Conservation (phyloP, 148 eudicot species). For the Vaccinium corymbosum region DNA sequence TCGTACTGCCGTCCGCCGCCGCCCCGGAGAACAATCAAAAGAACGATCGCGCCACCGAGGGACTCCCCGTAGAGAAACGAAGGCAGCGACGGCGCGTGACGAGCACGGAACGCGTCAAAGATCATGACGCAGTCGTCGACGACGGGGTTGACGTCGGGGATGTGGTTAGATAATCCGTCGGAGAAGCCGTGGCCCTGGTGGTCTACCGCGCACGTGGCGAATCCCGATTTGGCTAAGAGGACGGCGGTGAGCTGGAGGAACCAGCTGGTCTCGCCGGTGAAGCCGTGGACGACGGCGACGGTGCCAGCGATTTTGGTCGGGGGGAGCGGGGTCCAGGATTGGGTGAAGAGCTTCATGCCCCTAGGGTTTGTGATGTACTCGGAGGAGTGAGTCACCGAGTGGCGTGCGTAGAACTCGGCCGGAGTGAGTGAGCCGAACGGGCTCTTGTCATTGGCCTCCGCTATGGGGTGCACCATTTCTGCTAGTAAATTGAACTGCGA, state of each 20-base stretch:
- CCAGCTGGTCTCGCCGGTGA: constrained; percentile 98
- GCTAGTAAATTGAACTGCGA: neutral
- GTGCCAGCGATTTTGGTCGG: constrained; percentile 28
- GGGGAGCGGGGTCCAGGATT: constrained; percentile 68
- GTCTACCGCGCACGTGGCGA: constrained; percentile 75
- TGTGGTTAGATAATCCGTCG: constrained; percentile 63
- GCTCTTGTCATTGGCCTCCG: constrained; percentile 64
- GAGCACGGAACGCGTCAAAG: constrained; percentile 59
- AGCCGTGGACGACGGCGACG: constrained; percentile 80
- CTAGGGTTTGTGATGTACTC: constrained; percentile 63
- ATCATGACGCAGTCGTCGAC: constrained; percentile 72
- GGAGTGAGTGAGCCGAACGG: constrained; percentile 68
- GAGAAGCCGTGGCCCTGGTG: constrained; percentile 96
- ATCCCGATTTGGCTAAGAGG: constrained; percentile 64
- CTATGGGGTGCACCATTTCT: constrained; percentile 65
- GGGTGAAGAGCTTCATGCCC: constrained; percentile 82
- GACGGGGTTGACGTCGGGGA: constrained; percentile 79
- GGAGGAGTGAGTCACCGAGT: constrained; percentile 70
- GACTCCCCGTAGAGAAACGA: constrained; percentile 82
- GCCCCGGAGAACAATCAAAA: constrained; percentile 57
- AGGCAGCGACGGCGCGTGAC: constrained; percentile 39
- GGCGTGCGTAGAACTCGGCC: constrained; percentile 69
- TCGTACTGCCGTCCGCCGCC: constrained; percentile 39
- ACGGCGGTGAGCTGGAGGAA: constrained; percentile 68
- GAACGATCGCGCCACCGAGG: constrained; percentile 87